phyloP scores from a whole-genome alignment of 805 yeast genomes.

The Saturnispora sekii region DNA sequence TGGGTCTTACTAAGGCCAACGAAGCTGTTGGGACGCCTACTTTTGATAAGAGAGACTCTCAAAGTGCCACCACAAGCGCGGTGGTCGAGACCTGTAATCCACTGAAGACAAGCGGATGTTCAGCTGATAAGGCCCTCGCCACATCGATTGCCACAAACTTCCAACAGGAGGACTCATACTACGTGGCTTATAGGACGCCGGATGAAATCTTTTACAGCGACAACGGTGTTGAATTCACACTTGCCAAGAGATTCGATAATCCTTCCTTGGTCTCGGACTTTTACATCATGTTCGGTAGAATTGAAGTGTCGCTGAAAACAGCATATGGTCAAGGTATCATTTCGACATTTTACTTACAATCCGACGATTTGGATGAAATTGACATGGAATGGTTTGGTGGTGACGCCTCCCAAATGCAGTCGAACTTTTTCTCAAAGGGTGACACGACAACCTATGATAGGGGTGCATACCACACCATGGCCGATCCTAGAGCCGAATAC shows the following conservation, averaged over 20 bases:
- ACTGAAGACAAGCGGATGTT: slow-evolving; percentile 21
- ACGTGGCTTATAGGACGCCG: slow-evolving; percentile 37
- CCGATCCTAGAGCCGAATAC: slow-evolving; percentile 45
- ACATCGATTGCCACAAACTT: slow-evolving; percentile 45
- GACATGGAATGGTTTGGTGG: slow-evolving; percentile 86
- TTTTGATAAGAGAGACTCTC: background rate
- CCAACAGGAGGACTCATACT: slow-evolving; percentile 31
- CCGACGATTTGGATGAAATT: slow-evolving; percentile 82
- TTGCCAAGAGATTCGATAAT: slow-evolving; percentile 58
- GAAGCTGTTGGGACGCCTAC: background rate
- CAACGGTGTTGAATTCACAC: slow-evolving; percentile 54
- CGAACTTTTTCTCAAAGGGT: slow-evolving; percentile 78
- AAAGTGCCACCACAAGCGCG: slow-evolving; percentile 11
- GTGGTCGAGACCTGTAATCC: slow-evolving; percentile 26
- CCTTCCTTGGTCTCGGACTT: slow-evolving; percentile 72
- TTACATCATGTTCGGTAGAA: slow-evolving; percentile 82
- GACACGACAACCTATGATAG: slow-evolving; percentile 67
- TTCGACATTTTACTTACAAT: slow-evolving; percentile 70
- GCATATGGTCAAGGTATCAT: slow-evolving; percentile 74
- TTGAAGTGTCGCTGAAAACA: slow-evolving; percentile 62
- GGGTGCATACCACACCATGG: slow-evolving; percentile 59
- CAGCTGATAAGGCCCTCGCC: slow-evolving; percentile 51
- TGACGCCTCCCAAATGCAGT: slow-evolving; percentile 63
- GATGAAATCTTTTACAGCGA: slow-evolving; percentile 34
- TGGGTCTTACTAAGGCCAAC: background rate